These are phyloP conservation scores for Neocallimastix lanati DNA, from an alignment of 192 early-diverging fungal genomes.

Conservation along the genomic window DNA sequence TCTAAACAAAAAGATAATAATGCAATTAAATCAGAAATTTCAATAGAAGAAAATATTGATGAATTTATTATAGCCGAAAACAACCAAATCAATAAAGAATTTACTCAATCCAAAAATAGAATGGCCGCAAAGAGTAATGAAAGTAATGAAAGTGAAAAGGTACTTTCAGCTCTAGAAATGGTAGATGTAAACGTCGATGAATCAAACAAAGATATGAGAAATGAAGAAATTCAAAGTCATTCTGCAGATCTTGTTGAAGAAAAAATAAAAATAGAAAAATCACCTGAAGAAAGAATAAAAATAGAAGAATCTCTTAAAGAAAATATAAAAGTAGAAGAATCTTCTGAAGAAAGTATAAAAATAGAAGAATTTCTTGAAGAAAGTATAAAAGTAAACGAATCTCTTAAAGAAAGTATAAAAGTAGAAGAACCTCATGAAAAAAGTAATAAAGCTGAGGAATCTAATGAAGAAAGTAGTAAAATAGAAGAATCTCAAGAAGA, in stretches of 20 bases:
- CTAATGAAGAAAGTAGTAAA: neutral
- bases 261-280: neutral
- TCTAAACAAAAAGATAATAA: no score
- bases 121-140: no score
- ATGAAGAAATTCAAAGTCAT: neutral
- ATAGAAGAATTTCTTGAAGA: neutral
- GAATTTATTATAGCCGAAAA: neutral
- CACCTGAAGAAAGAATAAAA: neutral
- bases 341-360: neutral
- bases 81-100: no score
- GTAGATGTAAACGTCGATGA: neutral
- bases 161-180: no score
- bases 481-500: neutral
- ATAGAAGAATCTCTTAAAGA: neutral
- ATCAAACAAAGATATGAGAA: neutral
- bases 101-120: no score
- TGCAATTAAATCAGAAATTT: no score
- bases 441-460: neutral
- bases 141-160: no score
- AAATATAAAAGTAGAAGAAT: neutral
- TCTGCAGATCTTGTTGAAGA: neutral
- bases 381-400: neutral
- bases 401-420: neutral
- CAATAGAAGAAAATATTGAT: neutral
- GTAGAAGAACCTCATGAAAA: neutral